Percentiles rank a stretch among this genome's conserved stretches.
Conservation (phyloP, 768 basidiomycete species). For the Lanmaoa pseudosensibilis region DNA sequence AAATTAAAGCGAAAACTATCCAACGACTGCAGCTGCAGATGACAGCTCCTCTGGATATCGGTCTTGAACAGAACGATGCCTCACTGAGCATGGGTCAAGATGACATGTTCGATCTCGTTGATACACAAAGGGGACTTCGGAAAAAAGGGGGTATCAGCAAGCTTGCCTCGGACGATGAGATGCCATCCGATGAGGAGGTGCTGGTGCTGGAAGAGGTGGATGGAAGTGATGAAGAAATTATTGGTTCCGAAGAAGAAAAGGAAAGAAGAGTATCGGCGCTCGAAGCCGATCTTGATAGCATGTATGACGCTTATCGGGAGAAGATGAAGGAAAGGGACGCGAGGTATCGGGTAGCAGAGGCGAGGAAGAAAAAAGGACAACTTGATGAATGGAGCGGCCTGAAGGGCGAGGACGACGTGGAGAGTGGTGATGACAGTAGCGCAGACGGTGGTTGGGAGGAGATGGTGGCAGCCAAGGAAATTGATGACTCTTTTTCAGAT, state of each 20-base stretch:
- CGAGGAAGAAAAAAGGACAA: constrained; percentile 67
- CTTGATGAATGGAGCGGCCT: constrained; percentile 86
- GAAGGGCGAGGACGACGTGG: constrained; percentile 39
- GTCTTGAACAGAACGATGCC: constrained; percentile 78
- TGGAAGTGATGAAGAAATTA: constrained; percentile 41
- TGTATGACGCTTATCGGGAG: constrained; percentile 87
- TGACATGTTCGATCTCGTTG: constrained; percentile 84
- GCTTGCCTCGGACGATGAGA: constrained; percentile 44
- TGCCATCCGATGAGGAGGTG: constrained; percentile 42
- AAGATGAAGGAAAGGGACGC: constrained; percentile 79
- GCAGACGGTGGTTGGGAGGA: constrained; percentile 71
- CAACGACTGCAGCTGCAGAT: constrained; percentile 96
- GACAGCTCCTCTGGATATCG: constrained; percentile 97
- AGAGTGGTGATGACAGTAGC: constrained; percentile 40
- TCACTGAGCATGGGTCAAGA: constrained; percentile 73
- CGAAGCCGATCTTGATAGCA: constrained; percentile 83
- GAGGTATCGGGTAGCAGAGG: constrained; percentile 83
- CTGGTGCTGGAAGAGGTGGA: constrained; percentile 26
- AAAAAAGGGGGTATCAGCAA: constrained; percentile 42
- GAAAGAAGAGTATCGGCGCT: constrained; percentile 59
- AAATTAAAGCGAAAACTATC: constrained; percentile 82
- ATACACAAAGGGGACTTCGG: constrained; percentile 49
- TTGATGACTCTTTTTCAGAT: constrained; percentile 50
- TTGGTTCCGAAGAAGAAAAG: constrained; percentile 70
- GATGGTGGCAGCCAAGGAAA: constrained; percentile 55